Evolutionary conservation across 345 rosid genomes (phyloP).

Genomic region (Lepidium africanum): DNA sequence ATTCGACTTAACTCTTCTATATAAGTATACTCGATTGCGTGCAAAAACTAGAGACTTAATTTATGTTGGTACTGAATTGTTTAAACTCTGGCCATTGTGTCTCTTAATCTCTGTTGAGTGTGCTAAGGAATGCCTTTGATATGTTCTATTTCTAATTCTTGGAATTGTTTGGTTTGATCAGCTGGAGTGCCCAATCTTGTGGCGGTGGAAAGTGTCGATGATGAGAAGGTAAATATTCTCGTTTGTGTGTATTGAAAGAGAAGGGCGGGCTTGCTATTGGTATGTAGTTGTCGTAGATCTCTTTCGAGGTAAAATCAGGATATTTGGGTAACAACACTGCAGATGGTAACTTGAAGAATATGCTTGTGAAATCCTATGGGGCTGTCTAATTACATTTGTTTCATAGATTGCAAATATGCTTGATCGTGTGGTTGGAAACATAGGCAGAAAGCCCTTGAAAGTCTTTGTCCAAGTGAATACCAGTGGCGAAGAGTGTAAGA

Average conservation of each 20-base stretch:
- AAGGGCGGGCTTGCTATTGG: not conserved
- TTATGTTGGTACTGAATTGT: not conserved
- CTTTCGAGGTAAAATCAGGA: not conserved
- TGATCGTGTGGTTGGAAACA: constrained; percentile 51
- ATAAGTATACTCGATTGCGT: not conserved
- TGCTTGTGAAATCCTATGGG: not conserved
- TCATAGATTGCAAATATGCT: constrained; percentile 86
- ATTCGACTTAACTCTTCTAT: not conserved
- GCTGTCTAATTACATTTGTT: not conserved
- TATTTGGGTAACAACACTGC: not conserved
- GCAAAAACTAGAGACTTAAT: not conserved
- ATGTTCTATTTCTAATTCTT: not conserved
- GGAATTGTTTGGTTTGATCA: constrained; percentile 26
- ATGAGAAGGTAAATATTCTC: constrained; percentile 56
- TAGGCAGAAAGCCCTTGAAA: constrained; percentile 78
- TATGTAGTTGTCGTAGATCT: not conserved
- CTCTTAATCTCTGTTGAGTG: not conserved
- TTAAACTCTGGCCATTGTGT: not conserved
- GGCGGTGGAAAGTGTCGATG: constrained; percentile 82
- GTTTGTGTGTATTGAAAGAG: not conserved
- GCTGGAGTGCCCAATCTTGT: constrained; percentile 88
- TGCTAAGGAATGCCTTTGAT: not conserved
- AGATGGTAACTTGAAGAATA: not conserved
- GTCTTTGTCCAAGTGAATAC: constrained; percentile 92
- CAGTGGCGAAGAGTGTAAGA: constrained; percentile 96